phyloP scores from a whole-genome alignment of 768 basidiomycete genomes.

The Lentinula edodes region DNA sequence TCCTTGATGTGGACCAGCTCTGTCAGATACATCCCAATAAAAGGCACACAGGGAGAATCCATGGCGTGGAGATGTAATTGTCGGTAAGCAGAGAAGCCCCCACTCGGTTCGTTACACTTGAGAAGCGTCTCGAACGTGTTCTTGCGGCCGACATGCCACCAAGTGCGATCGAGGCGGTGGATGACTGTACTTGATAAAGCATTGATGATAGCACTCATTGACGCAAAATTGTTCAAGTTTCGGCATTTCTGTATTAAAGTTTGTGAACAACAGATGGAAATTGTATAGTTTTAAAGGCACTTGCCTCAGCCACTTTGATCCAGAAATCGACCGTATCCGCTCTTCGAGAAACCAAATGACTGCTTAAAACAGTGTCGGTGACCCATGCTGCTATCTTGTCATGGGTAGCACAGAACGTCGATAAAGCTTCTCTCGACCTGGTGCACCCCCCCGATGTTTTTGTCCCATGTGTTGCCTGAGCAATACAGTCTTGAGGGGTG shows the following conservation, averaged over 20 bases:
- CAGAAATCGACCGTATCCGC: slow-evolving; percentile 63
- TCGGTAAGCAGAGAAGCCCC: slow-evolving; percentile 54
- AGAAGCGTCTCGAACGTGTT: slow-evolving; percentile 45
- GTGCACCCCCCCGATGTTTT: slow-evolving; percentile 35
- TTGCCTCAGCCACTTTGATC: slow-evolving; percentile 75
- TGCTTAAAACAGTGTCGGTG: slow-evolving; percentile 51
- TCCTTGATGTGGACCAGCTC: slow-evolving; percentile 54
- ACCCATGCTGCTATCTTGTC: slow-evolving; percentile 67
- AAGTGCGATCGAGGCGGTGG: slow-evolving; percentile 53
- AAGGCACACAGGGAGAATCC: slow-evolving; percentile 61
- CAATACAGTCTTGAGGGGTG: slow-evolving; percentile 68
- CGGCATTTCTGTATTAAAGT: slow-evolving; percentile 52
- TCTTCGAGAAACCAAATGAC: slow-evolving; percentile 45
- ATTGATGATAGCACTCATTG: slow-evolving; percentile 61
- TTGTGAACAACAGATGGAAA: background rate
- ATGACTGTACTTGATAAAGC: slow-evolving; percentile 58
- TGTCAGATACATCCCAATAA: slow-evolving; percentile 57
- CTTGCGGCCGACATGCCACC: slow-evolving; percentile 56
- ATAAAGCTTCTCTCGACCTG: background rate
- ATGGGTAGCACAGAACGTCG: slow-evolving; percentile 48
- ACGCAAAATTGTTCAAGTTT: slow-evolving; percentile 56
- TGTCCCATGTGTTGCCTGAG: slow-evolving; percentile 43
- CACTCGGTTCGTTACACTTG: slow-evolving; percentile 53
- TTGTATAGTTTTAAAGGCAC: slow-evolving; percentile 11
- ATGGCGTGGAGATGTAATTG: slow-evolving; percentile 34